Base-by-base conservation (phyloP, 805 yeast genomes). In the Starmerella vitae region DNA sequence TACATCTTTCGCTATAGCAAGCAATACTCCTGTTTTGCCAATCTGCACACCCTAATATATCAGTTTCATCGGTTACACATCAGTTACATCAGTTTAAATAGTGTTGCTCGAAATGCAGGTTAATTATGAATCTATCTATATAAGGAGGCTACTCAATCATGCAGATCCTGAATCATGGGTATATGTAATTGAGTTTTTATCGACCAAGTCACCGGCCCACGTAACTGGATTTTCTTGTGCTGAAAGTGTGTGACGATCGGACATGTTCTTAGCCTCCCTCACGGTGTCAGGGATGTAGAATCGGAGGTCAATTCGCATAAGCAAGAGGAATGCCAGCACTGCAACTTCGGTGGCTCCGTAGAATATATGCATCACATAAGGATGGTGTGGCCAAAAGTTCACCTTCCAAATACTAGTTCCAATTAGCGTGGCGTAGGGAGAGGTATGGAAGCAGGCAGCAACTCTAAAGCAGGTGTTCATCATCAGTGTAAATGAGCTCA, bases 271-370 rank as follows among this genome's bases (percentile, higher is more conserved):
- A 4, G 35, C 27, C 37, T 26, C 21, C 18, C 28, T 12, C 14
- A 41, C 35, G 38, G 57, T 59, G 56, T 78, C 86, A 14, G 91
- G 88, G 58, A 81, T 74, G 66, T 80, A 80, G 61, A 80, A 80
- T 56, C 91, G 67, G 51, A 80, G 64, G 56, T 80, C 91, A 37
- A 76, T 72, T 56, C 93, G 69, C 14, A 76, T 74, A 26, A 75
- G 51, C 39, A 80, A 55, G 54, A 75, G 77, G 25, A 76, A 45
- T 8, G 73, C 38, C 46, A 75, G 70, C 41, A 75, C 72, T 21
- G 76, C 50, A 0, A 66, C 61, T 61, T 80, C 91, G 34, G 76
- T 61, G 3, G 68, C 70, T 25, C 88, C 86, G 73, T 82, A 78
- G 48, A 71, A 61, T 22, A 75, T 63, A 56, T 77, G 79, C 73